Evolutionary conservation across 108 stramenopile species (phyloP).

Genomic region (Pseudonitzschia delicatissima): DNA sequence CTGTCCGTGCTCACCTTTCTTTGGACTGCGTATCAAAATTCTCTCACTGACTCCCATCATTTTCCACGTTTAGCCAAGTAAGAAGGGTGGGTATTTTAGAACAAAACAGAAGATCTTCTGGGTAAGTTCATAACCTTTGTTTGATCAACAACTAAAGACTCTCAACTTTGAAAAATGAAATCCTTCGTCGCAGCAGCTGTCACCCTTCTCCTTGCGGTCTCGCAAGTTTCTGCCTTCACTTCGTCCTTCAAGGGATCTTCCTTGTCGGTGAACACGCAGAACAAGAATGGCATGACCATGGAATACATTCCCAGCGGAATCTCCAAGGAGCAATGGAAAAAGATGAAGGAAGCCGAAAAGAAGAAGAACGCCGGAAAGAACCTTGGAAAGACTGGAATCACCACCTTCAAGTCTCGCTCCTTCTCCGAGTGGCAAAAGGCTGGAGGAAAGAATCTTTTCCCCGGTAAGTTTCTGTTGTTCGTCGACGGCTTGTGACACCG

Average conservation of each 20-base stretch:
- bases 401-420: conserved; percentile 77
- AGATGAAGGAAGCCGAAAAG: conserved; percentile 73
- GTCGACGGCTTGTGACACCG: not conserved
- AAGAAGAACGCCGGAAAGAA: conserved; percentile 77
- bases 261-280: conserved; percentile 22
- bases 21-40: too few species aligned
- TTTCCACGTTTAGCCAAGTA: too few species aligned
- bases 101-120: too few species aligned
- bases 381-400: conserved; percentile 77
- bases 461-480: conserved; percentile 29
- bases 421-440: conserved; percentile 86
- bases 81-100: too few species aligned
- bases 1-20: not conserved
- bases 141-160: too few species aligned
- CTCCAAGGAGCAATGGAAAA: conserved; percentile 77
- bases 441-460: conserved; percentile 85
- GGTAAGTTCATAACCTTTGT: too few species aligned
- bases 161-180: conserved; percentile 49
- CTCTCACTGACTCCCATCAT: too few species aligned
- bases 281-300: conserved; percentile 45
- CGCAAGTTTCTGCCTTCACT: conserved; percentile 45
- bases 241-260: conserved; percentile 53
- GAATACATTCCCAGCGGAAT: conserved; percentile 77
- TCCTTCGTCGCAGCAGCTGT: conserved; percentile 21
- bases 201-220: conserved; percentile 19